These are phyloP conservation scores for Cladosporium sp. DNA, from an alignment of 2,329 filamentous ascomycete species.

Conservation along the genomic window DNA sequence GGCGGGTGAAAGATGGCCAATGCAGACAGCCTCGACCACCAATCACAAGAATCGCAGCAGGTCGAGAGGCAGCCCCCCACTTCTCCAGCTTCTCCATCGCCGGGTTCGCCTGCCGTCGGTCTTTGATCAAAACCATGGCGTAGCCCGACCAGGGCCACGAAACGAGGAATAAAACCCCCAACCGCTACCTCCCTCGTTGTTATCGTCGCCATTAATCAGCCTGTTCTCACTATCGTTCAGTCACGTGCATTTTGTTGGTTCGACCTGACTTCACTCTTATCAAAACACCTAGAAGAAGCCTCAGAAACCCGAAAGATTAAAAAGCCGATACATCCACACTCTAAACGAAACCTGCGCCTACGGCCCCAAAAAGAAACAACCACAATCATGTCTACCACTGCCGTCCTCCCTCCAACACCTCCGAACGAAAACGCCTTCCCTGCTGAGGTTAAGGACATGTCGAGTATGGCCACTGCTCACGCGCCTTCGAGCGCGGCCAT, in stretches of 20 bases:
- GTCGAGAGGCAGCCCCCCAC: conserved; percentile 2
- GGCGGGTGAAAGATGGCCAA: not conserved
- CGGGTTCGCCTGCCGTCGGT: conserved; percentile 3
- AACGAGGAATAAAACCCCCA: conserved; percentile 4
- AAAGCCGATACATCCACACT: conserved; percentile 2
- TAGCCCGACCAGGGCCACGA: not conserved
- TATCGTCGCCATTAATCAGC: not conserved
- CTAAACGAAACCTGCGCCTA: not conserved
- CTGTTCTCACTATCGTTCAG: not conserved
- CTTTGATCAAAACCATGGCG: conserved; percentile 9
- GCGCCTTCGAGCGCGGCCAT: not conserved
- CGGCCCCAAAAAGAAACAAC: not conserved
- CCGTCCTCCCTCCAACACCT: conserved; percentile 13
- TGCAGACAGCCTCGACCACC: not conserved
- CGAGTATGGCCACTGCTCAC: conserved; percentile 9
- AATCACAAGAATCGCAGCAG: not conserved
- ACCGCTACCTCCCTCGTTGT: not conserved
- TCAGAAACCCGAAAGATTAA: not conserved
- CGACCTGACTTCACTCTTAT: not conserved
- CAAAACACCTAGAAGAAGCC: not conserved
- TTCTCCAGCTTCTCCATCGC: conserved; percentile 6
- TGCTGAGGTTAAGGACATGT: not conserved
- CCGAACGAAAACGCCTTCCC: conserved; percentile 14
- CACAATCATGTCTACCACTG: not conserved
- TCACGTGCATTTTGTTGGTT: not conserved